Evolutionary conservation across 257 asterid genomes (phyloP).

Genomic region (Solanum etuberosum): DNA sequence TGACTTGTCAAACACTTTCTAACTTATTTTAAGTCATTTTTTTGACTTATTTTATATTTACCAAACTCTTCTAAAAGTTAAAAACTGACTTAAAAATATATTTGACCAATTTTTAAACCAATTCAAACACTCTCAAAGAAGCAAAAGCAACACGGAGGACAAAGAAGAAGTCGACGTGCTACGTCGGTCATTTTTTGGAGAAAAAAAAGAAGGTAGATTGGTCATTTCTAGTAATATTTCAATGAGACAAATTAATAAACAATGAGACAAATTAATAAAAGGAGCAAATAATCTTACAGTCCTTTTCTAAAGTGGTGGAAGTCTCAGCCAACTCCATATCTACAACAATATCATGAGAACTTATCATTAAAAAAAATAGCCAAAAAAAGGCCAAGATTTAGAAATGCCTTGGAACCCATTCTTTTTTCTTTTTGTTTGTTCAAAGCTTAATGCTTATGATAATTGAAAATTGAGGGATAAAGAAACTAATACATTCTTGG

Average conservation of each 20-base stretch:
- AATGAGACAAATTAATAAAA: neutral
- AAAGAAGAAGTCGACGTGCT: no score
- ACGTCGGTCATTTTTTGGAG: no score
- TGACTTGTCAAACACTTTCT: no score
- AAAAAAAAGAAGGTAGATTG: no score
- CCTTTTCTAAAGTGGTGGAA: neutral
- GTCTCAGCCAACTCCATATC: neutral
- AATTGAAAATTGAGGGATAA: neutral
- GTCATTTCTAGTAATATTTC: neutral
- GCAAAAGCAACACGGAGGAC: no score
- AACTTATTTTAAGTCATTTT: no score
- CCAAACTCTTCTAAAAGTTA: no score
- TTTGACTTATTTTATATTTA: no score
- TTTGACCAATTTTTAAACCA: no score
- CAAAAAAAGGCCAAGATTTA: neutral
- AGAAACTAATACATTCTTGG: neutral
- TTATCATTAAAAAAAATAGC: neutral
- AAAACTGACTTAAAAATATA: no score
- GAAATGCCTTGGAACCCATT: neutral
- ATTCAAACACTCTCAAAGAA: no score
- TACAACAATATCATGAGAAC: neutral
- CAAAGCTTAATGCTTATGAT: neutral
- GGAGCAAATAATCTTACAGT: neutral
- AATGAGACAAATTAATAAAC: neutral
- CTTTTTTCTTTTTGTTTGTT: neutral